Base-by-base conservation (phyloP, 2,329 filamentous ascomycete species). In the Arthrobotrys iridis region DNA sequence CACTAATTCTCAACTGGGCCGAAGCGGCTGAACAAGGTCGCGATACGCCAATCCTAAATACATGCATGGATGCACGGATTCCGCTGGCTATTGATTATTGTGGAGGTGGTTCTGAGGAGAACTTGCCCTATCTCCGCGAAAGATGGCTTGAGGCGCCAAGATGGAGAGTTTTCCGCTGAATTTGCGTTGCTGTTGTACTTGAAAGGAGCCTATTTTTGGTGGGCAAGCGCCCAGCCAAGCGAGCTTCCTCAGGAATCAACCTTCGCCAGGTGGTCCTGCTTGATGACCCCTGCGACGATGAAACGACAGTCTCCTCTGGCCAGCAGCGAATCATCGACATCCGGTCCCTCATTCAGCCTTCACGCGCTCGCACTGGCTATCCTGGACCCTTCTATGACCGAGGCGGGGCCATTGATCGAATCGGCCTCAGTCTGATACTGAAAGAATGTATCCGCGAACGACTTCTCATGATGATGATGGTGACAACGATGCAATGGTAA, bases 131-230 rank as follows among this genome's bases (percentile, higher is more conserved):
- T 58, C 55, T 58, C 24, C 30, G 45, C 24, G 13, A 40, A 13
- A 26, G 10, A 28, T 11, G 30, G 48, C 22, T 65, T 43, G 46
- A 11, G 10, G 48, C 22, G 68, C 68, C 68, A 73, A 73, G 59
- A 73, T 65, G 68, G 68, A 73, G 60, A 45, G 8, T 73, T 73
- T 20, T 33, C 15, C 8, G 33, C 11, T 43, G 15, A 46, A n/a
- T 8, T 41, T 60, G 55, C 41, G 50, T 68, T 59, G 64, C 11
- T 40, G 30, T 50, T 35, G 28, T 28, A 26, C 30, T 48, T 46
- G 28, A 24, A 52, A 41, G 35, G 28, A 37, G 41, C 45, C 52
- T 59, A 46, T 68, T 68, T 68, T 60, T 60, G 35, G 37, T 43
- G 55, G 43, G 59, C 43, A 45, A 45, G 43, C 37, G 58, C 58